Percentiles rank a stretch among this genome's conserved stretches.
These are phyloP conservation scores for Daldinia vernicosa DNA, from an alignment of 495 filamentous ascomycete species.

Conservation along the genomic window DNA sequence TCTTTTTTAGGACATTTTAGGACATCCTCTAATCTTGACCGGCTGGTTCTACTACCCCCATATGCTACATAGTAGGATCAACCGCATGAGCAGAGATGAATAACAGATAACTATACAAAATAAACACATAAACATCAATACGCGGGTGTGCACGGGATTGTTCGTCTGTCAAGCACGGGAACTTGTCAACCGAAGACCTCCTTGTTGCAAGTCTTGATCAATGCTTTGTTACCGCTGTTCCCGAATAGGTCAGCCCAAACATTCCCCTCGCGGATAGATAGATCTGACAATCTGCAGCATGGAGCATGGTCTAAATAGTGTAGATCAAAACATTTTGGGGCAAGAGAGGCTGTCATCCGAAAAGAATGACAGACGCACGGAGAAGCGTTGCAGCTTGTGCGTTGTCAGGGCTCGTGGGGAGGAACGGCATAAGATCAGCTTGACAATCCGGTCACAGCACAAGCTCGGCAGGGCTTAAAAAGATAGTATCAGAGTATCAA, in stretches of 20 bases:
- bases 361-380: slow-evolving; percentile 39
- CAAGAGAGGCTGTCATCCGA: slow-evolving; percentile 43
- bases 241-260: slow-evolving; percentile 35
- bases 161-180: slow-evolving; percentile 37
- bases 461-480: slow-evolving; percentile 50
- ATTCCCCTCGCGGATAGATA: slow-evolving; percentile 22
- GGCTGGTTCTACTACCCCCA: background rate
- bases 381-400: slow-evolving; percentile 35
- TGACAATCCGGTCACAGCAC: slow-evolving; percentile 61
- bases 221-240: slow-evolving; percentile 31
- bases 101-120: background rate
- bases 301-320: slow-evolving; percentile 42
- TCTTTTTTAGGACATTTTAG: too few relatives aligned
- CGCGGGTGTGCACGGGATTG: slow-evolving; percentile 17
- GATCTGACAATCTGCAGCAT: slow-evolving; percentile 44
- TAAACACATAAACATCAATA: slow-evolving; percentile 35
- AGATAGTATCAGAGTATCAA: slow-evolving; percentile 26
- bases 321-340: slow-evolving; percentile 44
- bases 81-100: too few relatives aligned
- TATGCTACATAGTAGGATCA: too few relatives aligned
- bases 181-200: slow-evolving; percentile 41
- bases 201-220: slow-evolving; percentile 45
- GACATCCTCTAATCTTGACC: background rate
- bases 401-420: slow-evolving; percentile 44
- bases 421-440: slow-evolving; percentile 61